phyloP scores from a whole-genome alignment of 2,329 filamentous ascomycete species.

The Claviceps quebecensis region DNA sequence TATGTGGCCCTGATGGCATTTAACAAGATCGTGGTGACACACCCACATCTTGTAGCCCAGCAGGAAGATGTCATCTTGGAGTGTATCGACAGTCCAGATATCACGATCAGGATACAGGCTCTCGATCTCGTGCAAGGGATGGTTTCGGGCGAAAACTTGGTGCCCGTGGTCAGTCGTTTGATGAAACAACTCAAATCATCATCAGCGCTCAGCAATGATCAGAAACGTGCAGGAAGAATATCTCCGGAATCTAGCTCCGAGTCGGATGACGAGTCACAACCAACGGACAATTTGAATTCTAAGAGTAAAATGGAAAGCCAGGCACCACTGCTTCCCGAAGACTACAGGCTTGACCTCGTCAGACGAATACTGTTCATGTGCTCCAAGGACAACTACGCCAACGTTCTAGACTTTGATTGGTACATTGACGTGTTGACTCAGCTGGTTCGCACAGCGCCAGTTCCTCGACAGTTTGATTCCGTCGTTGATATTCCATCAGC shows the following conservation, averaged over 20 bases:
- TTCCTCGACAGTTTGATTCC: conserved; percentile 26
- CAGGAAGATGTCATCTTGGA: conserved; percentile 95
- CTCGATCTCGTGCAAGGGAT: conserved; percentile 86
- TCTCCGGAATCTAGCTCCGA: conserved; percentile 30
- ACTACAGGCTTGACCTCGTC: conserved; percentile 76
- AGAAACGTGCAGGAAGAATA: conserved; percentile 22
- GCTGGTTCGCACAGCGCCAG: conserved; percentile 57
- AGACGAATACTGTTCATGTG: conserved; percentile 78
- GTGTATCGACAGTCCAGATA: conserved; percentile 89
- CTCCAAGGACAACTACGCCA: conserved; percentile 72
- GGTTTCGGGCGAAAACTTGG: conserved; percentile 77
- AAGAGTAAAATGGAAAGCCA: conserved; percentile 20
- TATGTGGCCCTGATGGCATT: conserved; percentile 93
- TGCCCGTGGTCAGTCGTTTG: conserved; percentile 70
- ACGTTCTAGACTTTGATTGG: conserved; percentile 89
- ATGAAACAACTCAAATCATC: conserved; percentile 72
- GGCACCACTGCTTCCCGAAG: conserved; percentile 58
- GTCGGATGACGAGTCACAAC: conserved; percentile 34
- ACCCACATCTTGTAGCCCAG: conserved; percentile 75
- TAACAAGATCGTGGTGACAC: conserved; percentile 82
- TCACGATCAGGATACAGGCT: conserved; percentile 87
- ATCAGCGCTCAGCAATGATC: conserved; percentile 37
- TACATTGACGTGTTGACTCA: conserved; percentile 85
- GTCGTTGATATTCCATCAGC: conserved; percentile 18
- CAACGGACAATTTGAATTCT: conserved; percentile 25